These are phyloP conservation scores for Thelonectria olida DNA, from an alignment of 2,329 filamentous ascomycete genomes.

Conservation along the genomic window DNA sequence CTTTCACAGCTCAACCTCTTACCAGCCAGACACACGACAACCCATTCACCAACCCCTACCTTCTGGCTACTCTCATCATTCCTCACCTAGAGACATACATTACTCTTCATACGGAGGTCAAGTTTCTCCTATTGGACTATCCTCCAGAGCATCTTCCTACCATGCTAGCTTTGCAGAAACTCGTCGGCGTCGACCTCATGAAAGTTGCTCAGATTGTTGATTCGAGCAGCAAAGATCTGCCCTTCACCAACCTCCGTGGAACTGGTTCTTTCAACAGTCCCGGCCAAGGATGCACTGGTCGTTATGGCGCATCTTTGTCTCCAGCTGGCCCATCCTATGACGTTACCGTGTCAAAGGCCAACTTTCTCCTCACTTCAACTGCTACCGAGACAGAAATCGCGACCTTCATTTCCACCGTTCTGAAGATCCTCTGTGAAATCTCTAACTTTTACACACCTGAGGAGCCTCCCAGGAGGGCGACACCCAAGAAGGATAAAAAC, in stretches of 20 bases:
- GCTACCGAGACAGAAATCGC: slow-evolving; percentile 64
- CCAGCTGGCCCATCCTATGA: slow-evolving; percentile 41
- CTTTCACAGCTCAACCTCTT: slow-evolving; percentile 61
- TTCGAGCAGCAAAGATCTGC: slow-evolving; percentile 49
- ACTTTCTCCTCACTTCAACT: slow-evolving; percentile 65
- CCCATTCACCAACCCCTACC: slow-evolving; percentile 62
- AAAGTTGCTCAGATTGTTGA: slow-evolving; percentile 68
- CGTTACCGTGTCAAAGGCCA: slow-evolving; percentile 58
- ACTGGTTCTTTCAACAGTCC: slow-evolving; percentile 40
- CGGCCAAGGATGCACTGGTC: slow-evolving; percentile 33
- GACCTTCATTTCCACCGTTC: slow-evolving; percentile 62
- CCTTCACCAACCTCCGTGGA: slow-evolving; percentile 52
- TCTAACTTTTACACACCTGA: slow-evolving; percentile 57
- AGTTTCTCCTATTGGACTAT: slow-evolving; percentile 68
- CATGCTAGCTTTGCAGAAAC: slow-evolving; percentile 64
- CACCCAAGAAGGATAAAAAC: slow-evolving; percentile 29
- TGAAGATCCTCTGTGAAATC: slow-evolving; percentile 49
- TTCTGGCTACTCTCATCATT: slow-evolving; percentile 66
- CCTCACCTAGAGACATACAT: slow-evolving; percentile 70
- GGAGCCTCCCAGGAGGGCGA: slow-evolving; percentile 31
- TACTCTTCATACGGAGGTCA: slow-evolving; percentile 59
- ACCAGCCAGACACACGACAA: slow-evolving; percentile 61
- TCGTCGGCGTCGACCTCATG: slow-evolving; percentile 65
- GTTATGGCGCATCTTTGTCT: slow-evolving; percentile 29
- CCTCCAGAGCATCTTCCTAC: slow-evolving; percentile 65